These are phyloP conservation scores for Phytophthora megakarya DNA, from an alignment of 352 stramenopile genomes.

Conservation along the genomic window DNA sequence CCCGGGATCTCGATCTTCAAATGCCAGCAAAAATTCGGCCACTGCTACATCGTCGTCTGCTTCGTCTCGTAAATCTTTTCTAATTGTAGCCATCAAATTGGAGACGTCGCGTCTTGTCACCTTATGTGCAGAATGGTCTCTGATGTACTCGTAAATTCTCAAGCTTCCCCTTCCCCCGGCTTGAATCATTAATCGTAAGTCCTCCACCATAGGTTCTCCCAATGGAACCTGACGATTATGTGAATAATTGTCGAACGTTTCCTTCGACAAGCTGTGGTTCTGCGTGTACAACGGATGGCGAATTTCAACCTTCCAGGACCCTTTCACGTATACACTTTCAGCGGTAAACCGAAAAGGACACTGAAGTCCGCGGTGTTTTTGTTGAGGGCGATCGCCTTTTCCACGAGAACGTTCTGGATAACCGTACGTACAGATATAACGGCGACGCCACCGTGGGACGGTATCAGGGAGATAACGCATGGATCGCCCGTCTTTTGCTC, in stretches of 20 bases:
- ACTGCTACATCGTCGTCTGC: too few species aligned
- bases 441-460: background rate
- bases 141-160: too few species aligned
- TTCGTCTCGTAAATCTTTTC: too few species aligned
- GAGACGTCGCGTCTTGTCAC: too few species aligned
- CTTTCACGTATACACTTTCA: background rate
- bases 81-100: too few species aligned
- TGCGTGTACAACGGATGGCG: background rate
- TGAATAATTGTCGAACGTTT: background rate
- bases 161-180: too few species aligned
- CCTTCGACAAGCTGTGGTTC: background rate
- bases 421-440: slow-evolving; percentile 1
- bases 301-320: background rate
- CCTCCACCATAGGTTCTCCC: background rate
- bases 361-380: background rate
- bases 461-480: background rate
- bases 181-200: too few species aligned
- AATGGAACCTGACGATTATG: background rate
- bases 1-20: too few species aligned
- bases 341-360: slow-evolving; percentile 2
- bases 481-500: background rate
- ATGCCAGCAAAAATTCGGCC: too few species aligned
- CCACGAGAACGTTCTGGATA: background rate
- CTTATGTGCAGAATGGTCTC: too few species aligned
- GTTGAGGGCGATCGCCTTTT: background rate